Evolutionary conservation across 2,329 filamentous ascomycete genomes (phyloP).

Genomic region (Penicillium sp.): DNA sequence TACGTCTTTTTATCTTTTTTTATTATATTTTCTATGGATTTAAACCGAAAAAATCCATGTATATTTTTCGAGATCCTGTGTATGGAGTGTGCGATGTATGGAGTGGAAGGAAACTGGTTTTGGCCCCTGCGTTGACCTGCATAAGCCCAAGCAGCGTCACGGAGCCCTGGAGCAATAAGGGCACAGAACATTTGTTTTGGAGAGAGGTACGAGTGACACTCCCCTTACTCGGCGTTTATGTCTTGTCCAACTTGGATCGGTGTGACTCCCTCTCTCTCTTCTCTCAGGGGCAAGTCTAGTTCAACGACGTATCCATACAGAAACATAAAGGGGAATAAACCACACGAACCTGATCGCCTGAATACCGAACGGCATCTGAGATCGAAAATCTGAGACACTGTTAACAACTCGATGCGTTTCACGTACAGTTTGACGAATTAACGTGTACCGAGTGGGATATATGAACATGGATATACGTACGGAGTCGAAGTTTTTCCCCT

Average conservation of each 20-base stretch:
- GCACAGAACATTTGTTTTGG: background rate
- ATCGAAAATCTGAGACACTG: conserved; percentile 24
- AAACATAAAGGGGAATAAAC: conserved; percentile 4
- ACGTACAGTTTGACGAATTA: background rate
- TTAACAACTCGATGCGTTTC: background rate
- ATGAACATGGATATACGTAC: too few species aligned
- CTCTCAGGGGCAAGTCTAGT: background rate
- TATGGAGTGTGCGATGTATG: background rate
- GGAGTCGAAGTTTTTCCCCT: background rate
- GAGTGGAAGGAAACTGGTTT: conserved; percentile 9
- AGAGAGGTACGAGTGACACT: conserved; percentile 9
- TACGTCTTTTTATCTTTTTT: background rate
- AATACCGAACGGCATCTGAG: conserved; percentile 23
- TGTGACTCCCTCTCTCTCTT: background rate
- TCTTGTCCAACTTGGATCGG: conserved; percentile 8
- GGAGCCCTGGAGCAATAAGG: conserved; percentile 6
- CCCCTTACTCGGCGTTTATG: conserved; percentile 18
- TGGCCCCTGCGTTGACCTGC: conserved; percentile 27
- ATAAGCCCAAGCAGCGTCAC: conserved; percentile 15
- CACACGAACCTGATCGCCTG: background rate
- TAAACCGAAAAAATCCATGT: background rate
- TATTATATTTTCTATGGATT: background rate
- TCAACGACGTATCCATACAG: too few species aligned
- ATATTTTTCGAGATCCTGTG: background rate
- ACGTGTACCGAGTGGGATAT: background rate